These are phyloP conservation scores for Macadamia tetraphylla DNA, from an alignment of 164 flowering plant species.

Conservation along the genomic window DNA sequence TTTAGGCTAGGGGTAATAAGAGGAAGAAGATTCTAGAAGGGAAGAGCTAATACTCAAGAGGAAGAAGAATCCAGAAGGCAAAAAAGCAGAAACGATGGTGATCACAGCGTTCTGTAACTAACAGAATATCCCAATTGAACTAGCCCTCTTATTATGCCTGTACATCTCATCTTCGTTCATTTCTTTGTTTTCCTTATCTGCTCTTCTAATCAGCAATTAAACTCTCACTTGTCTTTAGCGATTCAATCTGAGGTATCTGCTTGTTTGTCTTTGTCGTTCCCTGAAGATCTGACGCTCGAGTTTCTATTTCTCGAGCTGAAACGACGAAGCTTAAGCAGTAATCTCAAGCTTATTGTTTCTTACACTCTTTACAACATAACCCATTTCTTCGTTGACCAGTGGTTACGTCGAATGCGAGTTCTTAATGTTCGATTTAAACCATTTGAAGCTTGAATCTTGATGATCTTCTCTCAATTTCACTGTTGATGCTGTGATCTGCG, in stretches of 20 bases:
- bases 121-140: too few relatives aligned
- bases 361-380: conserved; percentile 6
- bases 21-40: too few relatives aligned
- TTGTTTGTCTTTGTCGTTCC: too few relatives aligned
- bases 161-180: not conserved
- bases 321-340: not conserved
- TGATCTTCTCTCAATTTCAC: not conserved
- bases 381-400: conserved; percentile 11
- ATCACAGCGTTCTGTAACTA: too few relatives aligned
- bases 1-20: too few relatives aligned
- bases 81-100: too few relatives aligned
- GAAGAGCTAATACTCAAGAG: too few relatives aligned
- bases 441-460: conserved; percentile 11
- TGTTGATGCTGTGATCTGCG: not conserved
- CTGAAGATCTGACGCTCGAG: conserved; percentile 2
- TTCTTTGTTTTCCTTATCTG: conserved; percentile 10
- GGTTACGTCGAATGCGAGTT: conserved; percentile 15
- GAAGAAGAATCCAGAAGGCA: too few relatives aligned
- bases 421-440: conserved; percentile 17
- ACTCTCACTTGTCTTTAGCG: not conserved
- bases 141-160: too few relatives aligned
- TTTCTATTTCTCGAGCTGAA: conserved; percentile 16
- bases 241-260: not conserved
- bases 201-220: conserved; percentile 6
- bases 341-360: not conserved